Conservation (phyloP, 805 yeast species). For the Yarrowia hollandica region DNA sequence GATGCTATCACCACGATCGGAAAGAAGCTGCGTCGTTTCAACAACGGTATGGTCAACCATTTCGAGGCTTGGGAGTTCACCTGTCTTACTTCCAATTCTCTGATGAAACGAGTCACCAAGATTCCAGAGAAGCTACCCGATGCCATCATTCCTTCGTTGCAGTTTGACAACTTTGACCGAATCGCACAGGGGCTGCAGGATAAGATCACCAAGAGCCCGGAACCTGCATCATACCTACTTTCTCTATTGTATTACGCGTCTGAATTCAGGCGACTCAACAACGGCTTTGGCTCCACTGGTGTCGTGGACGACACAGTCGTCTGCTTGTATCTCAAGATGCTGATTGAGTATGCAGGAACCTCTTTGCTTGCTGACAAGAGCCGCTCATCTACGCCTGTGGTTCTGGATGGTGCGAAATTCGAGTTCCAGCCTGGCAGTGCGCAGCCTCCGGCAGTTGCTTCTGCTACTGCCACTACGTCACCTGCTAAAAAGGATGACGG, state of each 20-base stretch:
- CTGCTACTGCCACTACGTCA: background rate
- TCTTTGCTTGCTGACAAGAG: constrained; percentile 14
- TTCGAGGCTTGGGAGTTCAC: constrained; percentile 65
- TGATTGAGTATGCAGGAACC: constrained; percentile 24
- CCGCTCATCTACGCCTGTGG: constrained; percentile 13
- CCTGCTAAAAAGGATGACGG: constrained; percentile 11
- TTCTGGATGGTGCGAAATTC: background rate
- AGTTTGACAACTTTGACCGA: constrained; percentile 47
- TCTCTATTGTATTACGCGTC: constrained; percentile 38
- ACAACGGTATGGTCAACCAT: constrained; percentile 71
- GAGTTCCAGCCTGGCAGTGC: constrained; percentile 8
- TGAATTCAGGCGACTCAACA: constrained; percentile 69
- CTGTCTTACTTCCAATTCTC: constrained; percentile 52
- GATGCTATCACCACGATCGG: constrained; percentile 59
- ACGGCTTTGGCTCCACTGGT: constrained; percentile 74
- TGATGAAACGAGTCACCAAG: constrained; percentile 49
- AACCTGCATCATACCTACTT: constrained; percentile 32
- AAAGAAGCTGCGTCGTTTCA: constrained; percentile 74
- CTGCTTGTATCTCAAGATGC: constrained; percentile 58
- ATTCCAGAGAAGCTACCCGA: constrained; percentile 56
- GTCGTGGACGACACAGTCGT: constrained; percentile 74
- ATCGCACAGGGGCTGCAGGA: constrained; percentile 42
- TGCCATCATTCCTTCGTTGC: constrained; percentile 48
- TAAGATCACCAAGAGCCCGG: constrained; percentile 43
- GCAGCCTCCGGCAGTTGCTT: background rate